Base-by-base conservation (phyloP, 768 basidiomycete genomes). In the Lentinus brumalis region DNA sequence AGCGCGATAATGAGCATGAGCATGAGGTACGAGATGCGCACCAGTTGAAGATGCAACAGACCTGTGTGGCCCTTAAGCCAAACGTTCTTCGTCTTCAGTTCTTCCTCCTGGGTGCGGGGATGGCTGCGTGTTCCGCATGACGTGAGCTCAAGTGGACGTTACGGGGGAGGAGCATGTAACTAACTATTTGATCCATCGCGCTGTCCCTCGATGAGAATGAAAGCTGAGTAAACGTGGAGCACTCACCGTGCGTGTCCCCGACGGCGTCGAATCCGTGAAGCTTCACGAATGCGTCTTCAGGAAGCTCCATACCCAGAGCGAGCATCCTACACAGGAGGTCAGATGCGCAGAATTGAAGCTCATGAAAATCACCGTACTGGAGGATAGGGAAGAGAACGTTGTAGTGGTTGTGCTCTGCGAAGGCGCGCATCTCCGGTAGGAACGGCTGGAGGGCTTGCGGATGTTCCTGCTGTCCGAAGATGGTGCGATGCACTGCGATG, bases 1-100 rank as follows among this genome's bases (percentile, higher is more conserved):
- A 5, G 12, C 14, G 14, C 21, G 21, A 18, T 3, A 1, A 26
- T 50, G 15, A 47, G 30, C 21, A 26, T 29, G 4, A 15, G 12
- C n/a, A n/a, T 32, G 62, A 7, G n/a, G 6, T 6, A 9, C 4
- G 44, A 16, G 1, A 15, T 16, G 11, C 21, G 10, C 5, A 11
- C 21, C 41, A 7, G 21, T 26, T 26, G 21, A 26, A 26, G 21
- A 26, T 26, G 21, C 21, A 21, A 59, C 68, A 7, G 47, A 83
- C 84, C 84, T 0, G 81, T 83, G 62, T 87, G 85, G 2, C 85
- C 85, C 60, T 87, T 84, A 10, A 85, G 71, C 83, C 82, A 86
- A 16, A 86, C 82, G 49, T 82, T 80, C 40, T 81, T 80, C 0
- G 82, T 79, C 64, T 79, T 78, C 11, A 50, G 56, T 59, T 85